Conservation (phyloP, 768 basidiomycete species). For the Phaeotremella fagi region DNA sequence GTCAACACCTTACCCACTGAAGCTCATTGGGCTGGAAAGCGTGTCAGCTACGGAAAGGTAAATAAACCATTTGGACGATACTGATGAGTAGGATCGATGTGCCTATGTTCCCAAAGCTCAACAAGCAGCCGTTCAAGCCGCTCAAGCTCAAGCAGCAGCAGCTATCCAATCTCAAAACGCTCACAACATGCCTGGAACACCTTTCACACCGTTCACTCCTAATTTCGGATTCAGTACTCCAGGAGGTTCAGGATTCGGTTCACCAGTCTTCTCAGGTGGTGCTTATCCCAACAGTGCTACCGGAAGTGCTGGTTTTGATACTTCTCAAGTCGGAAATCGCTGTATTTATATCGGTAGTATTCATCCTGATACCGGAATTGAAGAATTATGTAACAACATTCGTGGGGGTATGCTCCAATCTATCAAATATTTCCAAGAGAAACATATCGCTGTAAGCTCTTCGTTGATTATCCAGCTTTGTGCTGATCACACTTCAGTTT, state of each 20-base stretch:
- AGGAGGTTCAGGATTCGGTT: conserved; percentile 17
- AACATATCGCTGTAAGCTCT: conserved; percentile 82
- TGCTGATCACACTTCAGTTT: conserved; percentile 56
- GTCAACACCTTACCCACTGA: conserved; percentile 89
- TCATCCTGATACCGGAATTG: conserved; percentile 88
- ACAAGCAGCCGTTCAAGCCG: conserved; percentile 70
- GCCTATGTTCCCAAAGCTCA: conserved; percentile 78
- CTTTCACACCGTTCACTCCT: conserved; percentile 44
- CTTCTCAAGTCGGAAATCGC: conserved; percentile 66
- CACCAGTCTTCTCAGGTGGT: conserved; percentile 47
- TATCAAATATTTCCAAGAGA: conserved; percentile 91
- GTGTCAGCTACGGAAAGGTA: conserved; percentile 91
- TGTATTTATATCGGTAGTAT: conserved; percentile 96
- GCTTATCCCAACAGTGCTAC: conserved; percentile 35
- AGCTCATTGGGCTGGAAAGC: conserved; percentile 88
- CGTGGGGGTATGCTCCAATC: conserved; percentile 95
- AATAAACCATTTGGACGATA: not conserved
- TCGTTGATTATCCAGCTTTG: conserved; percentile 11
- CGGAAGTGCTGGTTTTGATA: conserved; percentile 34
- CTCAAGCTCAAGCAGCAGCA: conserved; percentile 49
- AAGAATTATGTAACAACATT: conserved; percentile 93
- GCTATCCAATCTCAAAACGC: conserved; percentile 45
- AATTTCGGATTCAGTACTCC: conserved; percentile 38
- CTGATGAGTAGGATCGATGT: conserved; percentile 64
- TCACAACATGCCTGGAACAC: conserved; percentile 42